Evolutionary conservation across 2,329 filamentous ascomycete species (phyloP), one percentile per base, ranked within the genome.

Genomic region (Talaromyces verruculosus): DNA sequence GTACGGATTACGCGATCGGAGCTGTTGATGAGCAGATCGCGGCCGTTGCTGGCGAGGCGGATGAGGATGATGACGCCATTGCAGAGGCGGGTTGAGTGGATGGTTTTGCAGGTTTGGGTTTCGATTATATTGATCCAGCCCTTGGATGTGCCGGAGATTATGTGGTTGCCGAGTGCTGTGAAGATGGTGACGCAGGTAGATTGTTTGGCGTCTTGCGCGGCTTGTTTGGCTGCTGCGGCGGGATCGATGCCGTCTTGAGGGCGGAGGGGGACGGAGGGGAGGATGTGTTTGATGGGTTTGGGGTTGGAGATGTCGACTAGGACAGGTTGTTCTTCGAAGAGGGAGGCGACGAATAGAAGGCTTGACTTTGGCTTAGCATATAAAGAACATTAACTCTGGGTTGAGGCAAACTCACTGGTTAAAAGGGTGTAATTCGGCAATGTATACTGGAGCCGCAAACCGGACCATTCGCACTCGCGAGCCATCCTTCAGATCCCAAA

Each of bases 81-180:
- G 73, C 92, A 96, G 64, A 97, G 87, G 70, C 95, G 92, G 64
- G 90, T 93, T 15, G 93, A 96, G 81, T 95, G 93, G 71, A 97
- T 92, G 11, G 94, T 92, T 68, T 91, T 87, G 74, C 87, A 88
- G 0, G 91, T 91, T 68, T 87, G 85, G 2, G 91, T 89, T 72
- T 96, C 91, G 74, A 99, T 95, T 68, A 99, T 91, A 78, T 99
- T 99, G 67, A 99, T 84, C 84, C 92, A 96, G 65, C 95, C 95
- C 78, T 97, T 98, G 71, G 90, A 97, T 4, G 95, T 99, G 45
- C 93, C 96, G 0, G 93, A 88, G 39, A 99, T 86, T 68, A 99
- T 92, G 77, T 98, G 92, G 55, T 93, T 89, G 60, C 95, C 95
- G 0, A 89, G 86, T 0, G 88, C 86, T 0, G 92, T 94, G 82